Percentiles rank a stretch among this genome's conserved stretches.
phyloP scores from a whole-genome alignment of 2,329 filamentous ascomycete genomes.

The Ophiostoma pallidulum region DNA sequence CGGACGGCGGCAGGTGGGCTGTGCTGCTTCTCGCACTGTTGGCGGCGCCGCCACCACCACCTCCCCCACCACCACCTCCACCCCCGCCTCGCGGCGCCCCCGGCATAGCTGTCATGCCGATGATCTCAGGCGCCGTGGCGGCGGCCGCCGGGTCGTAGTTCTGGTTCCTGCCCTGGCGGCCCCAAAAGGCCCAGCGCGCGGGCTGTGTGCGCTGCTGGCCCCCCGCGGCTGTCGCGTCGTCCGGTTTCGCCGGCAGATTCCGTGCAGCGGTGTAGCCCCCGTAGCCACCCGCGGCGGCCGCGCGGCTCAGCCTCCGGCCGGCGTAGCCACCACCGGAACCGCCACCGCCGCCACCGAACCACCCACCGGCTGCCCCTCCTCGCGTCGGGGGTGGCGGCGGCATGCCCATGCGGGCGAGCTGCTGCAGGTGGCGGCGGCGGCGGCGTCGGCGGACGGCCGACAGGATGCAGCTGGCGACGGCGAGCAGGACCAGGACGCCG shows the following conservation, averaged over 20 bases:
- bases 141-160: neutral
- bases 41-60: neutral
- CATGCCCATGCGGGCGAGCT: conserved; percentile 8
- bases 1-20: neutral
- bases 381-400: conserved; percentile 1
- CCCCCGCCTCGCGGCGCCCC: no score
- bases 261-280: neutral
- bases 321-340: neutral
- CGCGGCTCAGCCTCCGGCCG: no score
- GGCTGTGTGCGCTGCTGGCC: neutral
- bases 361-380: neutral
- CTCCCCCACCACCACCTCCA: no score
- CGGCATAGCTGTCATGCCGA: neutral
- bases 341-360: conserved; percentile 4
- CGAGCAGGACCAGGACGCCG: conserved; percentile 62
- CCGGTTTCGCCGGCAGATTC: neutral
- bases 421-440: conserved; percentile 4
- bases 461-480: conserved; percentile 57
- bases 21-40: conserved; percentile 1
- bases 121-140: neutral
- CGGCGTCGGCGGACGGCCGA: conserved; percentile 39
- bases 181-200: conserved; percentile 4
- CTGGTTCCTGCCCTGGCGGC: neutral
- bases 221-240: neutral
- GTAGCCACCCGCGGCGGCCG: no score